Evolutionary conservation across 2,329 filamentous ascomycete genomes (phyloP), one percentile per base, ranked within the genome.

Genomic region (Dothistroma pini): DNA sequence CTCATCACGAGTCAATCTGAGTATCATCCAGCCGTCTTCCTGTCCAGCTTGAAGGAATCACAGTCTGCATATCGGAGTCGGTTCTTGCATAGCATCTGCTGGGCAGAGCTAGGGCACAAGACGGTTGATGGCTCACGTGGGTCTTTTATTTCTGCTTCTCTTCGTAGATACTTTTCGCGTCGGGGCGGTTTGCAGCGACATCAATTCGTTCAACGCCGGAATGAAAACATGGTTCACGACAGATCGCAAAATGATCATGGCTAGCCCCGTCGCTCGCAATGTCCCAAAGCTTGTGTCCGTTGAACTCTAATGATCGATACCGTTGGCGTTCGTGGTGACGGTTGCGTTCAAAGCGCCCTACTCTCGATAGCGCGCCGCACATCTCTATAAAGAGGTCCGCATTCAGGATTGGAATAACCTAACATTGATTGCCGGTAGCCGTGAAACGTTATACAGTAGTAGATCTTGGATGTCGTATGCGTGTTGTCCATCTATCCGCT

Each of bases 1-100:
- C 60, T 58, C 57, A 38, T 57, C 54, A 54, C 11, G 16, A 55
- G 57, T 49, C 52, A 34, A 58, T 49, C 58, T 57, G 57, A 61
- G 60, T 57, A 58, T 58, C 63, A 61, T 54, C 55, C 47, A 58
- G 55, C 52, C 54, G 56, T 31, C 60, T 58, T 44, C 31, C 44
- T 60, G 55, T 60, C 25, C 57, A 56, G 61, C 49, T 34, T 35
- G 29, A 38, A 35, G 41, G 47, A 38, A 57, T 19, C 55, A 50
- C 44, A 35, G 41, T 57, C 22, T 53, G 55, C 55, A 50, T 49
- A 25, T 49, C 47, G 55, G 54, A 31, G 10, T 35, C 25, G 44
- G 25, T 50, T n/a, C 5, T 34, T 57, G 55, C 44, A 57, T 57
- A 22, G 44, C 51, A 31, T 59, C 58, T 60, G 58, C 58, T 50